Base-by-base conservation (phyloP, 192 early-diverging fungal genomes). In the Coemansia sp. region DNA sequence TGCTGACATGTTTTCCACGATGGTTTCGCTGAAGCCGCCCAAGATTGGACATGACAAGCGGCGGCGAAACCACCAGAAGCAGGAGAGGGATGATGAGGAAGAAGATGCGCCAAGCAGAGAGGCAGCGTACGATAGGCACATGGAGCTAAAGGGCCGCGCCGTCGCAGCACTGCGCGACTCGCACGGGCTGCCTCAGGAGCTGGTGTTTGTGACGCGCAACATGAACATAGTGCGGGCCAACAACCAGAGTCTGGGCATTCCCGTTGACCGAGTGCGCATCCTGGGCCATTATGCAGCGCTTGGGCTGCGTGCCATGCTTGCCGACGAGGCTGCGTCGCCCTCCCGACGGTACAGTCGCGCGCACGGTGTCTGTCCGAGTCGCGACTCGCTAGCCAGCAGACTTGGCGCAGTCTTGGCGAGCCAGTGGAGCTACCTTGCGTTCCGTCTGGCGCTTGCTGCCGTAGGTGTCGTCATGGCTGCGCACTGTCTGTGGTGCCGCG, bases 161-260 rank as follows among this genome's bases (percentile, higher is more conserved):
- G 84, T 88, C 41, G 70, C 89, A 3, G 94, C 95, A 37, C 75
- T 98, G 51, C 72, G 73, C 36, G 84, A 93, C 47, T 86, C 91
- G 43, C 86, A 87, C 45, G 69, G 76, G 6, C 71, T 98, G 45
- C 96, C 96, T 41, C 90, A 88, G 41, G 96, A 95, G 76, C 79
- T 98, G 9, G 93, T 98, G 41, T 96, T 98, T 72, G 79, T 98
- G 21, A 88, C 88, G 10, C 80, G 94, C 41, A 96, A 96, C 66
- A 90, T 96, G 88, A 93, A 94, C 63, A 89, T 90, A 46, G 88
- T 90, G 43, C 84, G 92, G 2, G 87, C 93, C n/a, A 90, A 92
- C 66, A 97, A 98, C 81, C 93, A 92, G 72, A 72, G 80, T 15
- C 73, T 94, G 42, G 93, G 93, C 11, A 91, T 87, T 13, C 94